phyloP scores from a whole-genome alignment of 1,284 basidiomycete genomes.

The Cutaneotrichosporon mucoides region DNA sequence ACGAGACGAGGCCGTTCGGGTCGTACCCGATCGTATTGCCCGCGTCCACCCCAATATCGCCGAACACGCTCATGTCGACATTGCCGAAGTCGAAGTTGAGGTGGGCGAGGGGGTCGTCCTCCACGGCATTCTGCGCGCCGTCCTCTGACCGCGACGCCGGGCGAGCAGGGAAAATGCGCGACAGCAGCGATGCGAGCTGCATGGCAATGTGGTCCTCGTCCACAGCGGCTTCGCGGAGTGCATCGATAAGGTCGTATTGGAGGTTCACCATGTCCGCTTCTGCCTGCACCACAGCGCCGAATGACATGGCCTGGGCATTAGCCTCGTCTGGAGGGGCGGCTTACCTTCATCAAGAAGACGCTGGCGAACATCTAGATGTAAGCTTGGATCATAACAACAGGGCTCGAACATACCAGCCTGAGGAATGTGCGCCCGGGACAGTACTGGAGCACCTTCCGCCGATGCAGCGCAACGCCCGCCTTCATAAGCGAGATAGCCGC shows the following conservation, averaged over 20 bases:
- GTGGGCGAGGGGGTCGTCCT: neutral
- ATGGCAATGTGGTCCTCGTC: slow-evolving; percentile 7
- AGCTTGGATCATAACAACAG: no score
- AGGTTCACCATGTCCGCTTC: slow-evolving; percentile 7
- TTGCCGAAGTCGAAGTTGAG: slow-evolving; percentile 11
- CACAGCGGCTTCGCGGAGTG: slow-evolving; percentile 6
- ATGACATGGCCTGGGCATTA: neutral
- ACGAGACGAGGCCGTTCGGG: slow-evolving; percentile 7
- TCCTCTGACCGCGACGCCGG: neutral
- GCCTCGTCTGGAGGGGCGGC: no score
- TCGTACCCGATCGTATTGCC: slow-evolving; percentile 1
- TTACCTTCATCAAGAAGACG: slow-evolving; percentile 13
- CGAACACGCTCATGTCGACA: slow-evolving; percentile 4
- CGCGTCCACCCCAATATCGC: neutral
- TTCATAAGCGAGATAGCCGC: slow-evolving; percentile 2
- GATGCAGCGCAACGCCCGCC: slow-evolving; percentile 3
- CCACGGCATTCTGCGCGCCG: neutral
- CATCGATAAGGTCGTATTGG: slow-evolving; percentile 1
- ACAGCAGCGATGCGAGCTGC: slow-evolving; percentile 9
- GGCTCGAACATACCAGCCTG: neutral
- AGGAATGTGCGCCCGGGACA: slow-evolving; percentile 9
- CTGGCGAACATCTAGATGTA: slow-evolving; percentile 8
- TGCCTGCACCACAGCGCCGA: slow-evolving; percentile 2
- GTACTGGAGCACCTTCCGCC: neutral
- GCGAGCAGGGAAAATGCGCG: neutral